Evolutionary conservation across 2,329 filamentous ascomycete species (phyloP), one percentile per base, ranked within the genome.

Genomic region (Stachybotrys chlorohalonatus): DNA sequence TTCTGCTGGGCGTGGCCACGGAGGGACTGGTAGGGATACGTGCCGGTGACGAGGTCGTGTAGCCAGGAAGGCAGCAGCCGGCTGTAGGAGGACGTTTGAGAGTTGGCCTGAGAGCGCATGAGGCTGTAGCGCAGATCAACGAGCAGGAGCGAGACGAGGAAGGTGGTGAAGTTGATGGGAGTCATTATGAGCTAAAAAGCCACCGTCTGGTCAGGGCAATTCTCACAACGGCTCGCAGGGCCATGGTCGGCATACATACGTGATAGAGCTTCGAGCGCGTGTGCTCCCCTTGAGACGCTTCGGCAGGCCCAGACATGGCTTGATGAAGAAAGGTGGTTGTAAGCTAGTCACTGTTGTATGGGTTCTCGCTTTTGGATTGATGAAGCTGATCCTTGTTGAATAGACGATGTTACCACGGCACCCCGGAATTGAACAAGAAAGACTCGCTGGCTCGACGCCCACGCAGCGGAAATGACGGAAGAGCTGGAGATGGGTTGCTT

Each of bases 111-210:
- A 53, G 70, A 71, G 68, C 83, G 75, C 67, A 75, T 64, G 63
- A 74, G 63, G 62, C 81, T 70, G 76, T 82, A 73, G 55, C 75
- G 75, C 52, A 77, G 71, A 70, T 88, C 84, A 48, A 88, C 77
- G 52, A 86, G 68, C 64, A 78, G 75, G 49, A 89, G 78, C 2
- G 85, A 87, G 59, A 87, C 49, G 47, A 89, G 66, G 69, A 88
- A 87, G 24, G 82, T 79, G 52, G 82, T 72, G 65, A 87, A 81
- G 59, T 83, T 75, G 57, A 88, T 60, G 7, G 86, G 84, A 0
- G 83, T 85, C 69, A 86, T 74, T 60, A 88, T 60, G 17, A 74
- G 54, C 75, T 79, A 55, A 9, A 9, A 24, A 42, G 24, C 24
- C 32, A 52, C 11, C 16, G 45, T 47, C 17, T 47, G 13, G 54